Conservation (phyloP, 2,329 filamentous ascomycete genomes). For the Pezicula rhizophila region DNA sequence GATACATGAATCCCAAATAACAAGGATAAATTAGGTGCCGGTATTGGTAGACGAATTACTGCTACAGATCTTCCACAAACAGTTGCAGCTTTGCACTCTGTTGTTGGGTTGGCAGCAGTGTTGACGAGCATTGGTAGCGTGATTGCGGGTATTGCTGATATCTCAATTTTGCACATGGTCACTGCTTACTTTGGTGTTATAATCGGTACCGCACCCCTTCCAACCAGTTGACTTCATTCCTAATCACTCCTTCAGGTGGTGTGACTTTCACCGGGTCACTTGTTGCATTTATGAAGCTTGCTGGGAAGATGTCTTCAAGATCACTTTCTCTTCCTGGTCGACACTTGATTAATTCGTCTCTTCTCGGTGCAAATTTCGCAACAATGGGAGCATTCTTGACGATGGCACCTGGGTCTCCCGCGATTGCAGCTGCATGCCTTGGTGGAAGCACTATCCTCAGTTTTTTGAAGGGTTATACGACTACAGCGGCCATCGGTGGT, state of each 20-base stretch:
- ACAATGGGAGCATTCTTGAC: conserved; percentile 81
- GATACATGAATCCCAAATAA: background rate
- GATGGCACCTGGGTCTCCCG: conserved; percentile 72
- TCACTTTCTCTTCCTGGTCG: conserved; percentile 68
- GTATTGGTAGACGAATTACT: conserved; percentile 82
- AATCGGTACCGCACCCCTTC: conserved; percentile 47
- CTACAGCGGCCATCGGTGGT: conserved; percentile 83
- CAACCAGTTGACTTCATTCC: background rate
- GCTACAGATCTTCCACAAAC: conserved; percentile 85
- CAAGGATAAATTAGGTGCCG: conserved; percentile 40
- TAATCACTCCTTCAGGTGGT: conserved; percentile 41
- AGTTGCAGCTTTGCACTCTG: conserved; percentile 81
- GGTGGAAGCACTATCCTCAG: conserved; percentile 71
- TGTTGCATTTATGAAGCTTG: conserved; percentile 82
- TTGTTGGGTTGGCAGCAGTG: conserved; percentile 83
- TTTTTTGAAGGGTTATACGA: conserved; percentile 82
- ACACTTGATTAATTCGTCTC: conserved; percentile 67
- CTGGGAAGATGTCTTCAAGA: conserved; percentile 73
- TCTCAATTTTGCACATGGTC: conserved; percentile 75
- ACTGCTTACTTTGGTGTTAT: conserved; percentile 82
- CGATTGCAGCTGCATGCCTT: conserved; percentile 72
- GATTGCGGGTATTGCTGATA: conserved; percentile 63
- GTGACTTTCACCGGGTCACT: conserved; percentile 89
- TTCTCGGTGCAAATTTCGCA: conserved; percentile 70
- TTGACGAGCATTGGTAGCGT: conserved; percentile 85